Evolutionary conservation across 2,329 filamentous ascomycete genomes (phyloP), one percentile per base, ranked within the genome.

Genomic region (Hypoxylon sp.): DNA sequence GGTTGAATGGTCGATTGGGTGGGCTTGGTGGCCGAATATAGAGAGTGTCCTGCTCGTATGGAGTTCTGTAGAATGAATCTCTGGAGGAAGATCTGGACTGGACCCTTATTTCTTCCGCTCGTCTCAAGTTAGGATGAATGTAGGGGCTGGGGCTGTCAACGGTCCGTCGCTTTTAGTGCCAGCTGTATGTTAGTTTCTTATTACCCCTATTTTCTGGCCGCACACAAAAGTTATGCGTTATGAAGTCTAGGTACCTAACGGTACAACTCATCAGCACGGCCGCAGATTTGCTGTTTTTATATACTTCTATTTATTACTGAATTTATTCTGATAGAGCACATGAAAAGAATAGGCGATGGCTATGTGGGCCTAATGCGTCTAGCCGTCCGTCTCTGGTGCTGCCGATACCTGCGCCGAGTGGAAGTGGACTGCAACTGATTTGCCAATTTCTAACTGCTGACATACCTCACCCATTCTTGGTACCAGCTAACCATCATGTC

Each of bases 171-270:
- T 14, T 12, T 29, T 29, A 30, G 7, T 46, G 29, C 30, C 65
- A 65, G 57, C 57, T 65, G 65, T 32, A 5, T 2, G 8, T 2
- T 25, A 2, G 11, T 23, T 8, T 29, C 30, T 65, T 45, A 23
- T 52, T 23, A 58, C 56, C 65, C 65, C 65, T 57, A 61, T 65
- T 63, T 48, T 21, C 7, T 48, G 50, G 53, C 53, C 53, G 29
- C 11, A 30, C 29, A 30, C 29, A 9, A 30, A 30, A 30, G 11
- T 30, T 34, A 41, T 21, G 37, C 16, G 16, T 41, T 21, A 21
- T 41, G 16, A n/a, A n/a, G n/a, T n/a, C n/a, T n/a, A n/a, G 29
- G 29, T 8, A 30, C 29, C 29, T 30, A 6, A n/a, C 5, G 29
- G 5, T 34, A 34, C 30, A 12, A 34, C 12, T 34, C 30, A 34